A percentile compares a stretch with the other conserved stretches of the same genome.
Evolutionary conservation across 2,329 filamentous ascomycete genomes (phyloP).

Genomic region (Ceratocystis lukuohia): DNA sequence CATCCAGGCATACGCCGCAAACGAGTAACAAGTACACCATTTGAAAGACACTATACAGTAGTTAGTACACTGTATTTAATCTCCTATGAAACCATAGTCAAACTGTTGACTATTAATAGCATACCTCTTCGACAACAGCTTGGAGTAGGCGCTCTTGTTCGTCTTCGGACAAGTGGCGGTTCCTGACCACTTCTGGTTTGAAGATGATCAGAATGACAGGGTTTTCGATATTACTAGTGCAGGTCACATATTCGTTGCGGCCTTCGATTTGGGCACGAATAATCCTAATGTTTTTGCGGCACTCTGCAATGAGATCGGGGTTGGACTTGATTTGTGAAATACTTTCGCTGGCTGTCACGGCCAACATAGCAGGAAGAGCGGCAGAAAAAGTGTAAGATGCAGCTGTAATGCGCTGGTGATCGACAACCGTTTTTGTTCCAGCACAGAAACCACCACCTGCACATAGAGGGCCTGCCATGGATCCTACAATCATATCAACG

Average conservation of each 20-base stretch:
- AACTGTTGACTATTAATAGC: conserved; percentile 22
- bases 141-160: conserved; percentile 79
- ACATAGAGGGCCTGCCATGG: conserved; percentile 76
- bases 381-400: conserved; percentile 92
- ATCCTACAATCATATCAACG: conserved; percentile 95
- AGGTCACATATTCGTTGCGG: conserved; percentile 81
- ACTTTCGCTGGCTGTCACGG: conserved; percentile 90
- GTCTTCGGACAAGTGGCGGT: conserved; percentile 51
- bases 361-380: conserved; percentile 80
- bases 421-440: conserved; percentile 77
- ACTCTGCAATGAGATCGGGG: conserved; percentile 63
- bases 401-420: conserved; percentile 89
- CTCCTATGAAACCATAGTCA: not conserved
- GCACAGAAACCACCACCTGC: conserved; percentile 94
- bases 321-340: conserved; percentile 74
- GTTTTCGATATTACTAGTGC: conserved; percentile 70
- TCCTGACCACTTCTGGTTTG: conserved; percentile 67
- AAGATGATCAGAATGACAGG: conserved; percentile 73
- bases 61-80: not conserved
- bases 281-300: conserved; percentile 73
- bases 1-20: conserved; percentile 65
- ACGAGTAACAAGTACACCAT: conserved; percentile 78
- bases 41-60: conserved; percentile 54
- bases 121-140: conserved; percentile 92
- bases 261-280: conserved; percentile 84